Evolutionary conservation across 2,329 filamentous ascomycete genomes (phyloP).

Genomic region (Seiridium cupressi): DNA sequence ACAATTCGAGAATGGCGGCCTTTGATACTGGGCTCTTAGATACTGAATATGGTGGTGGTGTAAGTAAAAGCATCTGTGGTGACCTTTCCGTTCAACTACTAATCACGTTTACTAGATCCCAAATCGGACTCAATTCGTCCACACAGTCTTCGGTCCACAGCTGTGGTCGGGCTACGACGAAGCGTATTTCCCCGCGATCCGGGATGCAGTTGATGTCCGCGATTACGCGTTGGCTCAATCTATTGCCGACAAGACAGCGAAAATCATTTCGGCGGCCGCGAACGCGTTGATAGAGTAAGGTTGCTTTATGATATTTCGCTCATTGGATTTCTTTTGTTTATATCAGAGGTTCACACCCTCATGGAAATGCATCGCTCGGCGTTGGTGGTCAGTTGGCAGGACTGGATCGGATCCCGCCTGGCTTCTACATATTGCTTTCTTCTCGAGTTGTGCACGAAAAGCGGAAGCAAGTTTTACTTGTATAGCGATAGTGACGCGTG

Average conservation of each 20-base stretch:
- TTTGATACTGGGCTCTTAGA: conserved; percentile 88
- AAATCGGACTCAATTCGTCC: conserved; percentile 89
- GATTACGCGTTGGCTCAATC: conserved; percentile 69
- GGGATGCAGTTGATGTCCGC: conserved; percentile 71
- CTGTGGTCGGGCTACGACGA: conserved; percentile 69
- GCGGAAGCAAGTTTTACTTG: neutral
- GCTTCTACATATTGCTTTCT: neutral
- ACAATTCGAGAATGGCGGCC: conserved; percentile 74
- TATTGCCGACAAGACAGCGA: conserved; percentile 70
- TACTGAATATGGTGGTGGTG: conserved; percentile 66
- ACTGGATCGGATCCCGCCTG: neutral
- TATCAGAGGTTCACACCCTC: neutral
- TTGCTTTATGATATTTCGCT: neutral
- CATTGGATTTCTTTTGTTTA: neutral
- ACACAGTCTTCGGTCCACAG: conserved; percentile 84
- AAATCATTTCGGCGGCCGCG: conserved; percentile 62
- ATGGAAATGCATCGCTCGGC: conserved; percentile 4
- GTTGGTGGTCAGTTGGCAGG: conserved; percentile 4
- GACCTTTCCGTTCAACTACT: conserved; percentile 3
- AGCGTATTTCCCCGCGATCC: conserved; percentile 77
- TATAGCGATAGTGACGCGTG: neutral
- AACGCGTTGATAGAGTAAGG: neutral
- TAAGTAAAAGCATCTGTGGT: conserved; percentile 46
- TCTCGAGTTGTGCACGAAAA: neutral
- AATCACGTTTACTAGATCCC: conserved; percentile 58